Evolutionary conservation across 1,284 basidiomycete genomes (phyloP), one percentile per base, ranked within the genome.

Genomic region (Stygiomarasmius scandens): DNA sequence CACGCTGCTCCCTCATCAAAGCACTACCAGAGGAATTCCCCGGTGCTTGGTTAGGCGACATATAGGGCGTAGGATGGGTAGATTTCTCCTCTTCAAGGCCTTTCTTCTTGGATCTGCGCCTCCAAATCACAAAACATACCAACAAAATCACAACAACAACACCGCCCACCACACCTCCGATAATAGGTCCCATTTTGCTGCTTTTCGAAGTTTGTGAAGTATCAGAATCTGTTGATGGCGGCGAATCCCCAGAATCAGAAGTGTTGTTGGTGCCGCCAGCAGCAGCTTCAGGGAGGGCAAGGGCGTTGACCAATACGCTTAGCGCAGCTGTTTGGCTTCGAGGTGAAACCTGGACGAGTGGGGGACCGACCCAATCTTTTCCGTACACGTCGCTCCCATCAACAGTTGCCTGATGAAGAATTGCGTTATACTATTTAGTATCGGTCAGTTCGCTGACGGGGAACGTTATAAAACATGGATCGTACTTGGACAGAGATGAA

Each of bases 401-500:
- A 3, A 38, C 22, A n/a, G 50, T 57, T 14, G 56, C 56, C 2
- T 47, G 41, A 27, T 57, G 52, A 16, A 54, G 11, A 11, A 55
- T 47, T 14, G 52, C 57, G 22, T 58, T 58, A 36, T 48, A 54
- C 57, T 54, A 49, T 19, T 22, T 23, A 12, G 25, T 34, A 24
- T 19, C 32, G 14, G 32, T 34, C 14, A 34, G 32, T 34, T 34
- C 8, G 32, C 32, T 8, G 32, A 34, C 14, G 8, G 32, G 32
- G 14, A 8, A 14, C 14, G 32, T 41, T 12, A 9, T 9, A 41
- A 16, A 16, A 5, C n/a, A 41, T 41, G 43, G 19, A 43, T 16
- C 54, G 5, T 32, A 61, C 59, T 44, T 60, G 59, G 23, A 60
- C 61, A 16, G 25, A 34, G 1, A 60, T 27, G 50, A 48, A 63